Evolutionary conservation across 179 eudicot species (phyloP), one percentile per base, ranked within the genome.

Genomic region (Sideroxylon spinosum): DNA sequence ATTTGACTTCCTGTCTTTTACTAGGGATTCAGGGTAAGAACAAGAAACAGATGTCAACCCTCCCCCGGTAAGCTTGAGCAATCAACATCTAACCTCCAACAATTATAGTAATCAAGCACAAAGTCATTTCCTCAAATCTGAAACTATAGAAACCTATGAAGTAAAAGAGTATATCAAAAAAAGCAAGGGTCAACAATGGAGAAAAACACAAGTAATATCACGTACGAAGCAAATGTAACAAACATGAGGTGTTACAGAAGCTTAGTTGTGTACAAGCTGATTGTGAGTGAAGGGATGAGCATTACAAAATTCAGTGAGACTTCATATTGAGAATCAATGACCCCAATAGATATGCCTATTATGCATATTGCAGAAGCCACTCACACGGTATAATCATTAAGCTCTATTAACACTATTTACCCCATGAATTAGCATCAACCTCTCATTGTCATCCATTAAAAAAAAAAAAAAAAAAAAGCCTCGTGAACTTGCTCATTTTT

Each of bases 321-420:
- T 73, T 73, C 61, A 73, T 4, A 52, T 26, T 57, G 25, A 28
- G 17, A 73, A 28, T 23, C n/a, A 71, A 57, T 55, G 29, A 57
- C 16, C 64, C 25, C 48, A 70, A 48, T 7, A 49, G 57, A 46
- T 70, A 20, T 32, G 49, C n/a, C n/a, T 52, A 25, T 7, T 19
- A 9, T 37, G 44, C 37, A 60, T 50, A 60, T n/a, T 13, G 37
- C 37, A 73, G 23, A 73, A 11, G 25, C 17, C 20, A 9, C 32
- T 75, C 20, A 44, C 57, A 61, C 7, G 23, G 44, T 74, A 74
- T 12, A 37, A 48, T n/a, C 22, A 60, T 75, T 32, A 75, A 75
- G 67, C 20, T 32, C 44, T 20, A 61, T 46, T 37, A 37, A 20
- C 44, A 37, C 44, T 37, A 37, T 3, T 37, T 37, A 37, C 44